Conservation (phyloP, 2,329 filamentous ascomycete species). For the Hymenoscyphus fructigenus region DNA sequence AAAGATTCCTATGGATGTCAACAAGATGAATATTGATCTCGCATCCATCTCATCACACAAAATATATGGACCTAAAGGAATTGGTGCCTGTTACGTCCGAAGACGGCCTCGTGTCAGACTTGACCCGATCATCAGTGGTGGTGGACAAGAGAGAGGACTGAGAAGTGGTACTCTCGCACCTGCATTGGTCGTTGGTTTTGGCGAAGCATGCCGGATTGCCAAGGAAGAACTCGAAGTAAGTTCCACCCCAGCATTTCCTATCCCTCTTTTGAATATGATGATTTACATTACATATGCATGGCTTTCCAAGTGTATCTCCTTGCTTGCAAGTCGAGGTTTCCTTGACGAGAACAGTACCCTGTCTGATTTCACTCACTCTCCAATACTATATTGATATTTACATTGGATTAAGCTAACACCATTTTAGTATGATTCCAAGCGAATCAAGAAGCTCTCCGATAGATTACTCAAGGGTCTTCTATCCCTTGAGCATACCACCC, state of each 20-base stretch:
- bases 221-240: constrained; percentile 88
- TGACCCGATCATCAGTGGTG: constrained; percentile 93
- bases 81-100: constrained; percentile 94
- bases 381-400: constrained; percentile 29
- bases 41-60: constrained; percentile 99
- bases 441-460: constrained; percentile 79
- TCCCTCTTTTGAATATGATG: constrained; percentile 59
- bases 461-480: constrained; percentile 80
- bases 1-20: constrained; percentile 95
- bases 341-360: constrained; percentile 37
- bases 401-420: constrained; percentile 23
- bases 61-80: constrained; percentile 96
- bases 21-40: constrained; percentile 95
- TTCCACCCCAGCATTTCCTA: constrained; percentile 19
- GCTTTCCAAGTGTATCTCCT: constrained; percentile 73
- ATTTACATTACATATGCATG: constrained; percentile 83
- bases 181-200: constrained; percentile 85
- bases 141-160: constrained; percentile 92
- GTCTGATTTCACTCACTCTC: constrained; percentile 27
- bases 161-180: constrained; percentile 93
- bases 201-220: constrained; percentile 91
- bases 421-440: constrained; percentile 82
- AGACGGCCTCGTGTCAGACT: constrained; percentile 89
- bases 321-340: constrained; percentile 39
- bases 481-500: constrained; percentile 83